Percentiles rank a stretch among this genome's conserved stretches.
Evolutionary conservation across 768 basidiomycete species (phyloP).

Genomic region (Gloeophyllum trabeum): DNA sequence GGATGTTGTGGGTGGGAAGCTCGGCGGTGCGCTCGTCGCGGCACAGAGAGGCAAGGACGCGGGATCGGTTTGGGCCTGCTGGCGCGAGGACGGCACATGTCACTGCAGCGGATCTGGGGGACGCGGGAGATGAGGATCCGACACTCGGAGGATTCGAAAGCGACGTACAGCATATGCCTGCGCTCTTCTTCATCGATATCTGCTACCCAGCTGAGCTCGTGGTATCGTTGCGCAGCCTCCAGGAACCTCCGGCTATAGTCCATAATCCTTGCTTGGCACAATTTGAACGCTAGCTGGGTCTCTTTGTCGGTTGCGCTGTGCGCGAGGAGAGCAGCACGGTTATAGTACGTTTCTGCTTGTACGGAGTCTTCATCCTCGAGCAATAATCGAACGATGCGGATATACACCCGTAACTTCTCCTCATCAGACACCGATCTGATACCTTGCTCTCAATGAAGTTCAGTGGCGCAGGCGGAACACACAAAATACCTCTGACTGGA

Average conservation of each 20-base stretch:
- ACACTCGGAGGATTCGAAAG: constrained; percentile 1
- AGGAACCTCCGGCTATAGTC: constrained; percentile 89
- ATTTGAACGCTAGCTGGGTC: constrained; percentile 75
- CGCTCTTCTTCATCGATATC: constrained; percentile 94
- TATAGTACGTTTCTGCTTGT: constrained; percentile 97
- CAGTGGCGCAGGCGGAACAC: not conserved
- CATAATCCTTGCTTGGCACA: constrained; percentile 89
- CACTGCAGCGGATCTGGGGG: constrained; percentile 70
- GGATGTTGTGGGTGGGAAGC: constrained; percentile 77
- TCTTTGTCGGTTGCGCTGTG: constrained; percentile 73
- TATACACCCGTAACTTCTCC: constrained; percentile 83
- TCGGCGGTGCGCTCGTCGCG: constrained; percentile 84
- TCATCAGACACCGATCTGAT: constrained; percentile 32
- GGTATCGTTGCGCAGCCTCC: constrained; percentile 89
- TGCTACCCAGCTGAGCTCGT: constrained; percentile 85
- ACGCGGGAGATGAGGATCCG: too few species aligned
- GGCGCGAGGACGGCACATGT: constrained; percentile 96
- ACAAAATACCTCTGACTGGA: constrained; percentile 66
- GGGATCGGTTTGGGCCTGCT: constrained; percentile 91
- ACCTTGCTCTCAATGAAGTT: not conserved
- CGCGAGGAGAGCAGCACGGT: constrained; percentile 85
- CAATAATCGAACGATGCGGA: constrained; percentile 88
- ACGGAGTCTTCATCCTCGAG: constrained; percentile 96
- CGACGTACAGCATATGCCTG: constrained; percentile 73
- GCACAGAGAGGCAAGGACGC: constrained; percentile 85